Evolutionary conservation across 108 stramenopile species (phyloP).

Genomic region (Cyclotella baltica): DNA sequence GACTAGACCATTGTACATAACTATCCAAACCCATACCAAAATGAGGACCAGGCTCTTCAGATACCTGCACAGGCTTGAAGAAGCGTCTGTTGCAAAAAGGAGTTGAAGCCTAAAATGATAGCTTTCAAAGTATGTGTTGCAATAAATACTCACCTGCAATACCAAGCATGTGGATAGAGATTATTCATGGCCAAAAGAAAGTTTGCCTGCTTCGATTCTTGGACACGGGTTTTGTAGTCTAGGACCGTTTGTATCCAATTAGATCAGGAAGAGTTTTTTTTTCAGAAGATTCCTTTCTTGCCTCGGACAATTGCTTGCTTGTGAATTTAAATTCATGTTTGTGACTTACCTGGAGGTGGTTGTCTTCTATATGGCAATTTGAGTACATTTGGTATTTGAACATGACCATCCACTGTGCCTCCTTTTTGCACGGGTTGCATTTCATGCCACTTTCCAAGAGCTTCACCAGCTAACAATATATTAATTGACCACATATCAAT

Average conservation of each 20-base stretch:
- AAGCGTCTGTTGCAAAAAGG: slow-evolving; percentile 61
- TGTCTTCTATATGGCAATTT: slow-evolving; percentile 73
- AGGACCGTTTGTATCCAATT: too few species aligned
- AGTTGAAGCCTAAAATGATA: neutral
- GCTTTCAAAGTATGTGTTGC: neutral
- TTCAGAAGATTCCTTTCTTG: too few species aligned
- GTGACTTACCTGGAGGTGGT: slow-evolving; percentile 55
- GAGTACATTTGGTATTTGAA: slow-evolving; percentile 50
- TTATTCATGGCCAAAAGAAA: slow-evolving; percentile 66
- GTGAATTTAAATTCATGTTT: neutral
- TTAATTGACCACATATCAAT: neutral
- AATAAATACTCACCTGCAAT: slow-evolving; percentile 27
- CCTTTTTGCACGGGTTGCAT: slow-evolving; percentile 33
- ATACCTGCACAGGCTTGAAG: slow-evolving; percentile 65
- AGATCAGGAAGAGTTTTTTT: too few species aligned
- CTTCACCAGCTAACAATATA: slow-evolving; percentile 68
- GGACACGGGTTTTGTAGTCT: slow-evolving; percentile 60
- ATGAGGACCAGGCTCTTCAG: slow-evolving; percentile 60
- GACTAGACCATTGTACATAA: slow-evolving; percentile 87
- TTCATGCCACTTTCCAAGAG: slow-evolving; percentile 75
- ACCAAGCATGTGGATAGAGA: slow-evolving; percentile 83
- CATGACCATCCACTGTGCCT: slow-evolving; percentile 1
- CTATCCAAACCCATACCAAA: slow-evolving; percentile 78
- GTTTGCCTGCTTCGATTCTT: slow-evolving; percentile 56
- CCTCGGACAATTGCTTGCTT: neutral